Conservation (phyloP, 108 stramenopile species). For the Licmophora abbreviata region DNA sequence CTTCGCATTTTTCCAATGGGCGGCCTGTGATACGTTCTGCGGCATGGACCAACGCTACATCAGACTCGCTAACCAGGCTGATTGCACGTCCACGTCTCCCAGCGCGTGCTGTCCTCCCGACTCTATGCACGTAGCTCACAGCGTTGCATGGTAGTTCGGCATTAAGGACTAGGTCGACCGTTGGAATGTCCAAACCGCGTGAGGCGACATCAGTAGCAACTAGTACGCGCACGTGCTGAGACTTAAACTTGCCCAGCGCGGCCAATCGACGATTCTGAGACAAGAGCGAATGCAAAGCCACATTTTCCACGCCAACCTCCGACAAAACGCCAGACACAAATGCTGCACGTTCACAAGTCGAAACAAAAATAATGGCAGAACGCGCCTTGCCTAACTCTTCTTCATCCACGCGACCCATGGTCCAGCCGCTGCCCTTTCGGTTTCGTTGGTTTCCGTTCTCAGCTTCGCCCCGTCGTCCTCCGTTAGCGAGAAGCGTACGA, state of each 20-base stretch:
- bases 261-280: constrained; percentile 87
- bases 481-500: constrained; percentile 67
- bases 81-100: constrained; percentile 92
- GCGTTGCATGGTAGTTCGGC: constrained; percentile 90
- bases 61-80: constrained; percentile 86
- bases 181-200: constrained; percentile 95
- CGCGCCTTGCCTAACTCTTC: constrained; percentile 54
- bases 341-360: constrained; percentile 93
- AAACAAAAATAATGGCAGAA: constrained; percentile 92
- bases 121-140: constrained; percentile 94
- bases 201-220: constrained; percentile 98
- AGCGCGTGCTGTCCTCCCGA: constrained; percentile 96
- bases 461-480: constrained; percentile 36
- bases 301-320: constrained; percentile 83
- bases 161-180: constrained; percentile 95
- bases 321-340: constrained; percentile 79
- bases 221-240: constrained; percentile 80
- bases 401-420: constrained; percentile 23
- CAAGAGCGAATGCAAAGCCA: constrained; percentile 88
- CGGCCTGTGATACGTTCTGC: constrained; percentile 68
- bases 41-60: constrained; percentile 78
- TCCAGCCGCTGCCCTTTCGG: constrained; percentile 10
- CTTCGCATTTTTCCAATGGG: constrained; percentile 61
- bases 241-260: constrained; percentile 87
- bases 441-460: constrained; percentile 1